Evolutionary conservation across 2,329 filamentous ascomycete species (phyloP).

Genomic region (Atkinsonella hypoxylon): DNA sequence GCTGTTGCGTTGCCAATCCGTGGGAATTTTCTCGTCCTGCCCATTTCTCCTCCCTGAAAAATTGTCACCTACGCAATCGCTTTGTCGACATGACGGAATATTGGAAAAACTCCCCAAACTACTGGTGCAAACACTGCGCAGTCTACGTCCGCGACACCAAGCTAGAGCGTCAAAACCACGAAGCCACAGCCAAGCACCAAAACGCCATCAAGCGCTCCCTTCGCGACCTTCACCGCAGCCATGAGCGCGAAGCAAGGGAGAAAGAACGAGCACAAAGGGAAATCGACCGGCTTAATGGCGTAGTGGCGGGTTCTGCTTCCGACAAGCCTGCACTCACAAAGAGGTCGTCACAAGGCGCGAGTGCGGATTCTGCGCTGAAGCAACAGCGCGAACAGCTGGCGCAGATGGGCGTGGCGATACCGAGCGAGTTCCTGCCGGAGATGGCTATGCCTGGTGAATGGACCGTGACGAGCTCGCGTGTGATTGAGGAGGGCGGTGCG

Average conservation of each 20-base stretch:
- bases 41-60: too few species aligned
- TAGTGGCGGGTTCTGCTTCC: constrained; percentile 36
- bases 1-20: too few species aligned
- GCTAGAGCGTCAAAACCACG: constrained; percentile 80
- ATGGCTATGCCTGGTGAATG: constrained; percentile 86
- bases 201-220: constrained; percentile 78
- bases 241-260: constrained; percentile 71
- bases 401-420: constrained; percentile 75
- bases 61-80: background rate
- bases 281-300: constrained; percentile 71
- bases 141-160: constrained; percentile 85
- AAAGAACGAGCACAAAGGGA: constrained; percentile 75
- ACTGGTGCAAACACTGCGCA: constrained; percentile 97
- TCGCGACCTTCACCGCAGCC: constrained; percentile 72
- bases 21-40: too few species aligned
- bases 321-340: background rate
- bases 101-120: constrained; percentile 95
- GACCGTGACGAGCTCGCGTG: constrained; percentile 57
- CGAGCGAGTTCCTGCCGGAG: constrained; percentile 63
- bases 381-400: constrained; percentile 79
- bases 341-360: background rate
- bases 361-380: constrained; percentile 53
- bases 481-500: constrained; percentile 30
- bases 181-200: constrained; percentile 77
- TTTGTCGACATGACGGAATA: constrained; percentile 72